phyloP scores from a whole-genome alignment of 805 yeast species.

The Monosporozyma unispora region DNA sequence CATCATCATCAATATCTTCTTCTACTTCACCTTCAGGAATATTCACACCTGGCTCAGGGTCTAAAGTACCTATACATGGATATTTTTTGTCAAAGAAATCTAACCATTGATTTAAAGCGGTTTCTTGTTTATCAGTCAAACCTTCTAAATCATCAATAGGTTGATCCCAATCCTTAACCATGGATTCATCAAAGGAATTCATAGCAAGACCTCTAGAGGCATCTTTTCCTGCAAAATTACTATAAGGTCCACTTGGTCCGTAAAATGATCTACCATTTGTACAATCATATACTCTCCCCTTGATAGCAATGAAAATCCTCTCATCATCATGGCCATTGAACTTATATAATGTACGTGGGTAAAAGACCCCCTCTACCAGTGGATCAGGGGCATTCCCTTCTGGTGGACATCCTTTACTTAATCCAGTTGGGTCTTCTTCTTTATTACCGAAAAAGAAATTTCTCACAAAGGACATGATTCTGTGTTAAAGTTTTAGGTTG shows the following conservation, averaged over 20 bases:
- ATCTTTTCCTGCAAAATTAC: constrained; percentile 91
- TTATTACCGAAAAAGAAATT: constrained; percentile 29
- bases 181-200: constrained; percentile 69
- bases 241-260: constrained; percentile 94
- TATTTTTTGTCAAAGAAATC: constrained; percentile 76
- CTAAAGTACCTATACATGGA: constrained; percentile 65
- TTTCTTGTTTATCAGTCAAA: constrained; percentile 49
- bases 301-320: constrained; percentile 77
- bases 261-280: constrained; percentile 72
- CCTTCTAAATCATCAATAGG: constrained; percentile 69
- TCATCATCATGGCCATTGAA: constrained; percentile 77
- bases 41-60: constrained; percentile 34
- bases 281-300: constrained; percentile 80
- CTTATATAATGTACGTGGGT: constrained; percentile 63
- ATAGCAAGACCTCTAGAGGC: constrained; percentile 88
- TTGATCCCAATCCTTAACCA: constrained; percentile 58
- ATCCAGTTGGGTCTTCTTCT: constrained; percentile 30
- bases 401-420: constrained; percentile 11
- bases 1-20: not conserved
- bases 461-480: constrained; percentile 31
- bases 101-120: constrained; percentile 77
- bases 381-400: constrained; percentile 26
- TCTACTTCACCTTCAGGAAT: not conserved
- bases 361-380: constrained; percentile 43
- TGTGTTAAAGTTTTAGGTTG: too few relatives aligned